These are phyloP conservation scores for Naematelia encephala DNA, from an alignment of 768 basidiomycete genomes.

Conservation along the genomic window DNA sequence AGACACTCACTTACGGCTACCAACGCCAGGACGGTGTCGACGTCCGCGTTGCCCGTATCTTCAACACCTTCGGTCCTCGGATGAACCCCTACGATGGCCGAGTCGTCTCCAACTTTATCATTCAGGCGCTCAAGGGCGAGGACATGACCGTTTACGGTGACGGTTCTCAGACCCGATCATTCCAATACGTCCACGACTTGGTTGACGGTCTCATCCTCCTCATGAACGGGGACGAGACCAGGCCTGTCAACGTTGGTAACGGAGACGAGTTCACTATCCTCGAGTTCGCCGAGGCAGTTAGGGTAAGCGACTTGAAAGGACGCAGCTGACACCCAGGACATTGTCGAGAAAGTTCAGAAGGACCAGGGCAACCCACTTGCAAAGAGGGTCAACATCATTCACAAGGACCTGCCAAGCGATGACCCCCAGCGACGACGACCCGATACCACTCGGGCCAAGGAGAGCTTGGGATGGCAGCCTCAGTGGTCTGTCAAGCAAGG, in stretches of 20 bases:
- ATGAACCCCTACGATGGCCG: constrained; percentile 96
- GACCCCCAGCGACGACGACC: constrained; percentile 93
- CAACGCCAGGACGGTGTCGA: constrained; percentile 91
- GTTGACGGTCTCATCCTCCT: constrained; percentile 66
- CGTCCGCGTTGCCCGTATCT: constrained; percentile 95
- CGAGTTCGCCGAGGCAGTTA: constrained; percentile 87
- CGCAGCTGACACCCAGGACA: constrained; percentile 54
- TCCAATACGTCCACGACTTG: constrained; percentile 92
- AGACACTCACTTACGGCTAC: constrained; percentile 95
- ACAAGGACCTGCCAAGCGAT: constrained; percentile 49
- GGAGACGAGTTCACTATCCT: constrained; percentile 93
- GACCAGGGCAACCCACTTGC: constrained; percentile 55
- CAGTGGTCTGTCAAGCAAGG: constrained; percentile 91
- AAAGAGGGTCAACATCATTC: constrained; percentile 50
- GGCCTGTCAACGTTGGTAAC: constrained; percentile 95
- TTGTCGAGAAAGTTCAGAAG: constrained; percentile 87
- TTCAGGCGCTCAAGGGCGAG: constrained; percentile 91
- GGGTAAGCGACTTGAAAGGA: constrained; percentile 47
- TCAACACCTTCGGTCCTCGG: constrained; percentile 60
- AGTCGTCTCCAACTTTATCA: constrained; percentile 98
- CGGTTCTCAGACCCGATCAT: constrained; percentile 86
- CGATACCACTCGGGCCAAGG: constrained; percentile 86
- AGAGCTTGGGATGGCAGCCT: constrained; percentile 81
- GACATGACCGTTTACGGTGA: constrained; percentile 97
- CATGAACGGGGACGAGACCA: constrained; percentile 91